These are phyloP conservation scores for Berberis thunbergii DNA, from an alignment of 164 flowering plant genomes.

Conservation along the genomic window DNA sequence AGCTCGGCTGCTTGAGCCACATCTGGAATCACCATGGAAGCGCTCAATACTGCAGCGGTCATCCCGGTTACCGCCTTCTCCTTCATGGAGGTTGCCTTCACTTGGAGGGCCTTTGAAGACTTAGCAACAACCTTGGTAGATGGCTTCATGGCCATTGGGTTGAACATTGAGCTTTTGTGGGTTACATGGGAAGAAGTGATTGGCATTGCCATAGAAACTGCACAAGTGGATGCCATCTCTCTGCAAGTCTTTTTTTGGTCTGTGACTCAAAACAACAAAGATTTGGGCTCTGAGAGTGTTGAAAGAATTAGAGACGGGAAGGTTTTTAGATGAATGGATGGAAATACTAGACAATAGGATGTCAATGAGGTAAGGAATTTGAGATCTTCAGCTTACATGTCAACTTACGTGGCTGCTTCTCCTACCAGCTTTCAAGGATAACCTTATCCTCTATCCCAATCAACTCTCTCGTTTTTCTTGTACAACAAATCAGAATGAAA, in stretches of 20 bases:
- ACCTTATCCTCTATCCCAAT: neutral
- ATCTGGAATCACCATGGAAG: slow-evolving; percentile 55
- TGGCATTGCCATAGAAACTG: slow-evolving; percentile 48
- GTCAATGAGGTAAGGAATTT: slow-evolving; percentile 4
- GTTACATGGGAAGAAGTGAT: slow-evolving; percentile 24
- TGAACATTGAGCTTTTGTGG: slow-evolving; percentile 36
- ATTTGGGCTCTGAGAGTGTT: neutral
- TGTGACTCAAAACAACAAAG: neutral
- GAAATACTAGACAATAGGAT: neutral
- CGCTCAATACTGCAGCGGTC: slow-evolving; percentile 53
- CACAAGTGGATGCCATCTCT: slow-evolving; percentile 57
- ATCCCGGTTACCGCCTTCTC: slow-evolving; percentile 58
- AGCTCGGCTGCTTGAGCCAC: slow-evolving; percentile 69
- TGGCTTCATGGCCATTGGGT: slow-evolving; percentile 37
- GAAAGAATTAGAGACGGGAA: slow-evolving; percentile 1
- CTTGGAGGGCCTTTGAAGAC: slow-evolving; percentile 19
- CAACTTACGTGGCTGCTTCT: slow-evolving; percentile 11
- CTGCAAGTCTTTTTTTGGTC: neutral
- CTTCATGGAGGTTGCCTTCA: slow-evolving; percentile 45
- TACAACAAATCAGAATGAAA: neutral
- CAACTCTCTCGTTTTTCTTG: neutral
- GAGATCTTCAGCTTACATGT: slow-evolving; percentile 5
- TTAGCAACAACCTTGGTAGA: slow-evolving; percentile 15
- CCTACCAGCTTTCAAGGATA: slow-evolving; percentile 1
- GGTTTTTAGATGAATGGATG: neutral